Conservation (phyloP, 1,139 yeast genomes). For the Groenewaldozyma auringiensis region DNA sequence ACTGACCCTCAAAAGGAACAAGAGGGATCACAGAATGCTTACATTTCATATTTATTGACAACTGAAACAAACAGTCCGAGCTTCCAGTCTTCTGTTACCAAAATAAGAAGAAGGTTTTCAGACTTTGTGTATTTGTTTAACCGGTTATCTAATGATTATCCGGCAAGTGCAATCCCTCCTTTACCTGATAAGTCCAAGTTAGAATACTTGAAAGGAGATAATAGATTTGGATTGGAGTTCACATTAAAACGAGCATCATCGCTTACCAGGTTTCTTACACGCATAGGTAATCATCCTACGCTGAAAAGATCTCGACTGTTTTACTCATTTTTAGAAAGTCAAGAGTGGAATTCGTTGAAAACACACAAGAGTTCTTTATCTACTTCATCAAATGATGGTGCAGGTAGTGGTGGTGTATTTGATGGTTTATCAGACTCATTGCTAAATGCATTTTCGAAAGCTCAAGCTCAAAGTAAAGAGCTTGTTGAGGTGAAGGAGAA, state of each 20-base stretch:
- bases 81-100: slow-evolving; percentile 39
- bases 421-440: slow-evolving; percentile 76
- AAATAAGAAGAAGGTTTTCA: slow-evolving; percentile 69
- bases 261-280: slow-evolving; percentile 62
- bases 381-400: slow-evolving; percentile 12
- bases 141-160: slow-evolving; percentile 66
- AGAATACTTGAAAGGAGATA: slow-evolving; percentile 90
- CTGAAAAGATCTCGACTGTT: slow-evolving; percentile 65
- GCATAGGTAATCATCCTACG: slow-evolving; percentile 66
- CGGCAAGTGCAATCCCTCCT: slow-evolving; percentile 85
- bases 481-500: slow-evolving; percentile 78
- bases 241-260: slow-evolving; percentile 81
- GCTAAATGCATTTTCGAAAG: slow-evolving; percentile 83
- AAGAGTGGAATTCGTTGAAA: slow-evolving; percentile 78
- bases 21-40: slow-evolving; percentile 67
- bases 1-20: slow-evolving; percentile 72
- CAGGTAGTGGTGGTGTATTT: slow-evolving; percentile 31
- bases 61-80: slow-evolving; percentile 47
- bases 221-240: slow-evolving; percentile 66
- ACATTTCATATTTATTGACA: slow-evolving; percentile 68
- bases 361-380: slow-evolving; percentile 36
- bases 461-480: slow-evolving; percentile 67
- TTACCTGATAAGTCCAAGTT: slow-evolving; percentile 86
- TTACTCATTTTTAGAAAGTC: slow-evolving; percentile 68
- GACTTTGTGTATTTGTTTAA: slow-evolving; percentile 76